Conservation (phyloP, 148 eudicot genomes). For the Talinum fruticosum region DNA sequence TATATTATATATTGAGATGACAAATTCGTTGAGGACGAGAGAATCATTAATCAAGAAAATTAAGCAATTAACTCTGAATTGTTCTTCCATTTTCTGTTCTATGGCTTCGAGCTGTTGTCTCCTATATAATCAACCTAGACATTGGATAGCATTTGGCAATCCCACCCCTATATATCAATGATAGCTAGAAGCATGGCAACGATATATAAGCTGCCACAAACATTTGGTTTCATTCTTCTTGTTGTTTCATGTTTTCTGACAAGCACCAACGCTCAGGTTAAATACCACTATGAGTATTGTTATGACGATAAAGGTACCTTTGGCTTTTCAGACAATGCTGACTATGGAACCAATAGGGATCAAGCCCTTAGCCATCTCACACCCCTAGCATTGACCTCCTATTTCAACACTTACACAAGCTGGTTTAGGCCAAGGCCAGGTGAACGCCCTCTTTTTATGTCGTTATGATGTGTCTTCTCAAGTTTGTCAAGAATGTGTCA, state of each 20-base stretch:
- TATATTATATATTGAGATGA: too few species aligned
- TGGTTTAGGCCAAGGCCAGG: conserved; percentile 4
- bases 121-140: background rate
- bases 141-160: background rate
- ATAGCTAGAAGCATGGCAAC: background rate
- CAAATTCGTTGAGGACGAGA: too few species aligned
- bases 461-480: conserved; percentile 15
- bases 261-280: background rate
- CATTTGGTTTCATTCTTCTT: background rate
- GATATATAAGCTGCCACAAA: background rate
- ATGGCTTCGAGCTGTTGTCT: background rate
- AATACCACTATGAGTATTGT: background rate
- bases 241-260: background rate
- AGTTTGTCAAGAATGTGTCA: conserved; percentile 20
- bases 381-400: conserved; percentile 5
- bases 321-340: conserved; percentile 5
- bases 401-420: conserved; percentile 2
- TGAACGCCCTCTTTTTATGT: conserved; percentile 16
- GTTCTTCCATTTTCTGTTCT: background rate
- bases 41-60: too few species aligned
- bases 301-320: background rate
- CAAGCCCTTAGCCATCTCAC: background rate
- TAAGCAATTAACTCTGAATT: background rate
- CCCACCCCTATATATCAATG: background rate
- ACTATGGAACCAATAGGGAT: background rate